Evolutionary conservation across 306 rosid genomes (phyloP).

Genomic region (Pterocarpus macrocarpus): DNA sequence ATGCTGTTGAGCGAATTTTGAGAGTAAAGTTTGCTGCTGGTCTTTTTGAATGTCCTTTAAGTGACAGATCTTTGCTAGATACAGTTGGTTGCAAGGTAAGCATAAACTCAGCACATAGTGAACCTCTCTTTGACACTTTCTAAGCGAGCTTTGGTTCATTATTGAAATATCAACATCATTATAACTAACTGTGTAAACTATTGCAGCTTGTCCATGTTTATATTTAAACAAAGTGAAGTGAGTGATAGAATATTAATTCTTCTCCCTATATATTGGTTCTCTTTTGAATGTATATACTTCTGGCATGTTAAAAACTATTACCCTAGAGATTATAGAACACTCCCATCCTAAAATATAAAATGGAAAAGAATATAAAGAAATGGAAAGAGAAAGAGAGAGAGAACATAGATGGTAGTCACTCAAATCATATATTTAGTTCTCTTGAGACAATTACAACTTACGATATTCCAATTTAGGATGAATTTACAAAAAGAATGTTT

Average conservation of each 20-base stretch:
- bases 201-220: not conserved
- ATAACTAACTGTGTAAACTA: not conserved
- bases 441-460: not conserved
- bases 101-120: conserved; percentile 21
- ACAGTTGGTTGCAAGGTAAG: conserved; percentile 88
- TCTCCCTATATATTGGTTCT: not conserved
- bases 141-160: not conserved
- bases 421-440: not conserved
- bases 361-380: not conserved
- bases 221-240: not conserved
- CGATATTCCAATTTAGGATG: not conserved
- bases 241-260: not conserved
- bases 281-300: not conserved
- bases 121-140: conserved; percentile 14
- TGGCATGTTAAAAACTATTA: not conserved
- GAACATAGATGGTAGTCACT: not conserved
- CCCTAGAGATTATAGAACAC: not conserved
- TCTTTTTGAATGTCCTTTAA: conserved; percentile 75
- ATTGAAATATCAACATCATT: conserved; percentile 15
- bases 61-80: conserved; percentile 76
- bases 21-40: conserved; percentile 89
- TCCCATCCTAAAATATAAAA: conserved; percentile 4
- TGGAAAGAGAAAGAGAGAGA: not conserved
- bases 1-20: conserved; percentile 84
- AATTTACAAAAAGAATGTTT: not conserved